phyloP scores from a whole-genome alignment of 257 asterid genomes.

The Schizonepeta tenuifolia region DNA sequence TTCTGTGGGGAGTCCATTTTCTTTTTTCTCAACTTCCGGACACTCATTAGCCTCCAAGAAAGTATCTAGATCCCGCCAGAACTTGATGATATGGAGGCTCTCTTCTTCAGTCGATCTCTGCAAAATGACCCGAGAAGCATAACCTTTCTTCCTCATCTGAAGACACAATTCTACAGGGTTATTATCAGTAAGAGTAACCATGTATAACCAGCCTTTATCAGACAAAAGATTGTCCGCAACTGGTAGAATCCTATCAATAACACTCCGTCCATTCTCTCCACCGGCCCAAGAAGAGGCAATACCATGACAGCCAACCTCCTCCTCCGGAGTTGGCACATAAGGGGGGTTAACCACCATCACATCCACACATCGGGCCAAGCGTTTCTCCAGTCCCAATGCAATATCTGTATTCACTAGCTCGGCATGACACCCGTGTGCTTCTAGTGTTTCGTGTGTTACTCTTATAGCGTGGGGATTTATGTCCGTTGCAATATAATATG shows the following conservation, averaged over 20 bases:
- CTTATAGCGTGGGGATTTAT: slow-evolving; percentile 73
- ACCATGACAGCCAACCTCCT: slow-evolving; percentile 84
- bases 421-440: slow-evolving; percentile 72
- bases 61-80: slow-evolving; percentile 75
- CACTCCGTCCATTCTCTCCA: slow-evolving; percentile 82
- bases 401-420: slow-evolving; percentile 75
- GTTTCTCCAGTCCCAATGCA: slow-evolving; percentile 70
- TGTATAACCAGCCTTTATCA: slow-evolving; percentile 83
- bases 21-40: slow-evolving; percentile 28
- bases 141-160: slow-evolving; percentile 82
- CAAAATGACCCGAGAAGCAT: slow-evolving; percentile 70
- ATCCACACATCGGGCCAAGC: slow-evolving; percentile 69
- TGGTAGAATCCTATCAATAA: slow-evolving; percentile 85
- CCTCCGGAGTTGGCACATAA: slow-evolving; percentile 96
- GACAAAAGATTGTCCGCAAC: slow-evolving; percentile 80
- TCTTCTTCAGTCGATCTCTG: slow-evolving; percentile 97
- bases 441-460: slow-evolving; percentile 69
- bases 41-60: slow-evolving; percentile 52
- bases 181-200: slow-evolving; percentile 73
- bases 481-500: slow-evolving; percentile 78
- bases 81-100: slow-evolving; percentile 80
- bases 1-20: slow-evolving; percentile 27
- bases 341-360: slow-evolving; percentile 96
- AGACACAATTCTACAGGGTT: slow-evolving; percentile 77
- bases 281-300: slow-evolving; percentile 95